These are phyloP conservation scores for Kodamaea laetipori DNA, from an alignment of 805 yeast genomes.

Conservation along the genomic window DNA sequence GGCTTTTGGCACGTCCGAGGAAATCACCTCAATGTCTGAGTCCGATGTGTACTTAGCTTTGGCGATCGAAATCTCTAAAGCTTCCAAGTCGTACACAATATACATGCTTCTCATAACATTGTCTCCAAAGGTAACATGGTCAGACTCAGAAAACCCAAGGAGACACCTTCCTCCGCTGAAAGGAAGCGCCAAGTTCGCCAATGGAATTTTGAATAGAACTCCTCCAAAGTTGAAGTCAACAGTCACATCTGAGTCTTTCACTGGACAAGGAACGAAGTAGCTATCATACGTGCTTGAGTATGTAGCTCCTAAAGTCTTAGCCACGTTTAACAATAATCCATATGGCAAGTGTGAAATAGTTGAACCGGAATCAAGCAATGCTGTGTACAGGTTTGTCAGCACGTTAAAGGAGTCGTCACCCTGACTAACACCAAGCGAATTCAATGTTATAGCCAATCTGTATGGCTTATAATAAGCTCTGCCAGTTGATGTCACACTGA, in stretches of 20 bases:
- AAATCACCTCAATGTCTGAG: constrained; percentile 49
- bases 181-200: constrained; percentile 28
- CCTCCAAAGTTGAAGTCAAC: constrained; percentile 62
- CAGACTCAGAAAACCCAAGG: constrained; percentile 20
- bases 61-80: constrained; percentile 52
- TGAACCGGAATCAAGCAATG: not conserved
- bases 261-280: not conserved
- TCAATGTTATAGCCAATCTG: constrained; percentile 13
- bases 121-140: constrained; percentile 57
- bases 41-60: constrained; percentile 29
- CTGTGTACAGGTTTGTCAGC: not conserved
- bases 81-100: constrained; percentile 64
- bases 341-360: not conserved
- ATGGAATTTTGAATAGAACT: constrained; percentile 51
- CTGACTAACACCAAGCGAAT: constrained; percentile 16
- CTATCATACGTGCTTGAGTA: not conserved
- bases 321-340: not conserved
- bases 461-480: constrained; percentile 1
- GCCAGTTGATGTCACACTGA: not conserved
- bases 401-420: constrained; percentile 10
- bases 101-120: constrained; percentile 63
- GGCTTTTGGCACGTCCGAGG: constrained; percentile 53
- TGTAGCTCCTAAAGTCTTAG: not conserved
- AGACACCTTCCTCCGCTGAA: constrained; percentile 16
- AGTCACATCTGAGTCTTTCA: constrained; percentile 17